phyloP scores from a whole-genome alignment of 2,329 filamentous ascomycete genomes.

The Sclerotinia nivalis region DNA sequence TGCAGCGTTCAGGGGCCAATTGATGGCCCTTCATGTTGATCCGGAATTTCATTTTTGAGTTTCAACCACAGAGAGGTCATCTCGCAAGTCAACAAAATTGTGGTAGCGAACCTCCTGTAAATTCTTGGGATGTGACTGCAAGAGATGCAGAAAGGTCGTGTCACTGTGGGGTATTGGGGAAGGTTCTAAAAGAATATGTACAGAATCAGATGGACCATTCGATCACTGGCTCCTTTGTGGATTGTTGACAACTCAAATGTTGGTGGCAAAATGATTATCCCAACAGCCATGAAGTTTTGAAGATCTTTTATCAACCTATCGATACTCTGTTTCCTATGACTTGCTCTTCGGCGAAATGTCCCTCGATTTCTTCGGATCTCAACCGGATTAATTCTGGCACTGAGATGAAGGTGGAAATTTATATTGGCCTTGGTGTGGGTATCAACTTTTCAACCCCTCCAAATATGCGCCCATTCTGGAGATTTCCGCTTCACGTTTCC shows the following conservation, averaged over 20 bases:
- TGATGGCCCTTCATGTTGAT: constrained; percentile 14
- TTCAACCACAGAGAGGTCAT: constrained; percentile 7
- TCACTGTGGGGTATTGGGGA: constrained; percentile 18
- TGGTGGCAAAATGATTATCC: constrained; percentile 5
- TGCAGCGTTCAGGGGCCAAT: constrained; percentile 4
- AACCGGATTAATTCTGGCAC: constrained; percentile 13
- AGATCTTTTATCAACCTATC: constrained; percentile 7
- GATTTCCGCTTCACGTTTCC: constrained; percentile 7
- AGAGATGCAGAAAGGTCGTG: constrained; percentile 7
- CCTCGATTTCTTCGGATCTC: constrained; percentile 2
- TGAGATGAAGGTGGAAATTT: constrained; percentile 1
- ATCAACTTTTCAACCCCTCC: not conserved
- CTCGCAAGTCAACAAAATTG: not conserved
- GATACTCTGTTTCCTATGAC: not conserved
- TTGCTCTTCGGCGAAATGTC: not conserved
- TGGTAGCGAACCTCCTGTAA: not conserved
- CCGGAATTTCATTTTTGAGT: constrained; percentile 2
- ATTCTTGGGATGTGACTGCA: constrained; percentile 3
- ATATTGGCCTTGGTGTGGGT: not conserved
- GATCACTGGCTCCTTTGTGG: constrained; percentile 7
- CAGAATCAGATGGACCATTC: constrained; percentile 10
- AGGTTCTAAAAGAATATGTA: constrained; percentile 3
- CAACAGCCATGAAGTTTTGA: not conserved
- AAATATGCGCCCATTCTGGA: constrained; percentile 8
- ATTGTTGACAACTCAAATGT: constrained; percentile 13